Evolutionary conservation across 768 basidiomycete species (phyloP).

Genomic region (Strobilomyces dryophilus): DNA sequence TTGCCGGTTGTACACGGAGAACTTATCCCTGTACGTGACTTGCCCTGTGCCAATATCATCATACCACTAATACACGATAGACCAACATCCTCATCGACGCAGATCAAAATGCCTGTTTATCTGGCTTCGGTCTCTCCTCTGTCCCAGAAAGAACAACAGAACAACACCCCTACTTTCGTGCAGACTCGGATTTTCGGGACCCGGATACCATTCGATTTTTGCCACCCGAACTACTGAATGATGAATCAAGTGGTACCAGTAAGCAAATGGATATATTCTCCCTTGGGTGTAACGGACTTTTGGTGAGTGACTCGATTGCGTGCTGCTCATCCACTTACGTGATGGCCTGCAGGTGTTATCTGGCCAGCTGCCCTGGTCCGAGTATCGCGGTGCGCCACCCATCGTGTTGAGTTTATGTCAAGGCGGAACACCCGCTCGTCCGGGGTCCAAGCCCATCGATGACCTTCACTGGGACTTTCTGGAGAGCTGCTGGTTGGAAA

Average conservation of each 20-base stretch:
- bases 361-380: slow-evolving; percentile 11
- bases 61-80: background rate
- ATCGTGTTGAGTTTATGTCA: slow-evolving; percentile 2
- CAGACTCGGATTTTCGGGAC: slow-evolving; percentile 8
- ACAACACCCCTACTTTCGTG: slow-evolving; percentile 9
- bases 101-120: slow-evolving; percentile 2
- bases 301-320: background rate
- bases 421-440: slow-evolving; percentile 6
- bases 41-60: no score
- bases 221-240: slow-evolving; percentile 10
- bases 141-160: slow-evolving; percentile 12
- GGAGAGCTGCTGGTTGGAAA: slow-evolving; percentile 8
- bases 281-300: slow-evolving; percentile 11
- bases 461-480: slow-evolving; percentile 10
- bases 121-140: slow-evolving; percentile 12
- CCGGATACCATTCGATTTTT: slow-evolving; percentile 12
- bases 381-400: slow-evolving; percentile 4
- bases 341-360: slow-evolving; percentile 8
- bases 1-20: slow-evolving; percentile 14
- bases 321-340: background rate
- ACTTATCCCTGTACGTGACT: slow-evolving; percentile 10
- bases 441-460: slow-evolving; percentile 1
- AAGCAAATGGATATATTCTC: slow-evolving; percentile 9
- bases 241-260: background rate
- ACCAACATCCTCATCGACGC: slow-evolving; percentile 15